Conservation (phyloP, 306 rosid species). For the Oemleria cerasiformis region DNA sequence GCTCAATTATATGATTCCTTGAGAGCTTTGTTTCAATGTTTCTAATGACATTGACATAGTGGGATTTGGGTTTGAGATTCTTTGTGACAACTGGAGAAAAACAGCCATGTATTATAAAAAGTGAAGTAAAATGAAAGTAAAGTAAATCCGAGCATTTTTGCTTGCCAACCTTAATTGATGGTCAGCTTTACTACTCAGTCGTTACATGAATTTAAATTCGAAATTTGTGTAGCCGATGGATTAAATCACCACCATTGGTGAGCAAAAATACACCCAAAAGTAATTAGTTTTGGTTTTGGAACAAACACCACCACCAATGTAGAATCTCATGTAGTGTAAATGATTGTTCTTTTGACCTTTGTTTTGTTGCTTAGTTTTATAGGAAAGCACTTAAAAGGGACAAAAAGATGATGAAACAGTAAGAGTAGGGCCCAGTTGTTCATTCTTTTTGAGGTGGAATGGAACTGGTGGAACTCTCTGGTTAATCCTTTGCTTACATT, state of each 20-base stretch:
- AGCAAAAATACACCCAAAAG: too few species aligned
- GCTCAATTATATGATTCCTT: constrained; percentile 1
- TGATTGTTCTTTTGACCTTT: constrained; percentile 29
- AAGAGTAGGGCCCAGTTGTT: constrained; percentile 4
- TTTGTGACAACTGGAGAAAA: constrained; percentile 15
- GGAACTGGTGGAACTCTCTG: constrained; percentile 12
- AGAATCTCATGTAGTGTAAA: constrained; percentile 30
- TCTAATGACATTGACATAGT: constrained; percentile 14
- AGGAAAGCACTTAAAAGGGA: constrained; percentile 26
- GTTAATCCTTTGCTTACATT: constrained; percentile 9
- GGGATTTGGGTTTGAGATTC: constrained; percentile 24
- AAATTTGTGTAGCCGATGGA: too few species aligned
- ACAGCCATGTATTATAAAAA: constrained; percentile 4
- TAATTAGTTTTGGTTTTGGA: constrained; percentile 16
- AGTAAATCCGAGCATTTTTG: too few species aligned
- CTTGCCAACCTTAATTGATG: too few species aligned
- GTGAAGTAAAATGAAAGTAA: neutral
- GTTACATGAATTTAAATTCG: too few species aligned
- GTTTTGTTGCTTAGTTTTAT: constrained; percentile 26
- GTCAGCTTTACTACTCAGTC: too few species aligned
- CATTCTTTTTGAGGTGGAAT: constrained; percentile 3
- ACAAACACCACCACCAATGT: constrained; percentile 21
- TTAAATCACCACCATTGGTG: too few species aligned
- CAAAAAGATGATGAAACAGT: constrained; percentile 12
- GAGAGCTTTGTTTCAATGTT: neutral